phyloP scores from a whole-genome alignment of 257 asterid genomes.

The Cordia subcordata region DNA sequence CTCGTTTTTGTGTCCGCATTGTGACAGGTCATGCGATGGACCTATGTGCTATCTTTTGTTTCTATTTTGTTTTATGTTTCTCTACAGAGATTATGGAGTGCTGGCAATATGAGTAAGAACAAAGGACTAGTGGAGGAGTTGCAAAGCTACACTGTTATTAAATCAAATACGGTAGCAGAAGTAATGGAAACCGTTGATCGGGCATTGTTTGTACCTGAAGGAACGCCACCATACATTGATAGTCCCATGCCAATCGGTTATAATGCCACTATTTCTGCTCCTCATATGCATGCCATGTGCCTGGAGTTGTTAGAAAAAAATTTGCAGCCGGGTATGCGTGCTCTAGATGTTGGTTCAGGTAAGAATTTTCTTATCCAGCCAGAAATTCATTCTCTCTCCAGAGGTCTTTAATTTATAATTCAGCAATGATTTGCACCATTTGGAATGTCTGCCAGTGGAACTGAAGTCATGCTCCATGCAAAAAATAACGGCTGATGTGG shows the following conservation, averaged over 20 bases:
- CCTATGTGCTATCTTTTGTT: constrained; percentile 30
- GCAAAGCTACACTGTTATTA: constrained; percentile 47
- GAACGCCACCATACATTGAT: constrained; percentile 67
- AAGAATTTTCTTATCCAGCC: constrained; percentile 1
- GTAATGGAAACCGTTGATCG: constrained; percentile 82
- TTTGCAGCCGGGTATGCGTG: constrained; percentile 90
- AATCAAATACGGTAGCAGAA: constrained; percentile 59
- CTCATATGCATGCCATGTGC: constrained; percentile 98
- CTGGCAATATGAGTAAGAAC: constrained; percentile 39
- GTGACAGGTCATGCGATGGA: constrained; percentile 36
- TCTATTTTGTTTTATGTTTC: constrained; percentile 39
- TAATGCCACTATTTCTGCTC: constrained; percentile 93
- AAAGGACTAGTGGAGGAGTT: constrained; percentile 59
- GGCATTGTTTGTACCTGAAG: constrained; percentile 83
- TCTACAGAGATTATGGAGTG: constrained; percentile 58
- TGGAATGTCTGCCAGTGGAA: not conserved
- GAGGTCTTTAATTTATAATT: too few relatives aligned
- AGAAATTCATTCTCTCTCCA: too few relatives aligned
- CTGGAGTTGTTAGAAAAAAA: constrained; percentile 77
- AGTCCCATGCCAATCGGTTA: constrained; percentile 82
- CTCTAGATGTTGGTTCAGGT: constrained; percentile 94
- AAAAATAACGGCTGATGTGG: too few relatives aligned
- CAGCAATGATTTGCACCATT: too few relatives aligned
- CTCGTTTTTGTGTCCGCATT: constrained; percentile 12
- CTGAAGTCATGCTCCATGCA: not conserved